phyloP scores from a whole-genome alignment of 163 green algal species.

The Chlorella variabilis region DNA sequence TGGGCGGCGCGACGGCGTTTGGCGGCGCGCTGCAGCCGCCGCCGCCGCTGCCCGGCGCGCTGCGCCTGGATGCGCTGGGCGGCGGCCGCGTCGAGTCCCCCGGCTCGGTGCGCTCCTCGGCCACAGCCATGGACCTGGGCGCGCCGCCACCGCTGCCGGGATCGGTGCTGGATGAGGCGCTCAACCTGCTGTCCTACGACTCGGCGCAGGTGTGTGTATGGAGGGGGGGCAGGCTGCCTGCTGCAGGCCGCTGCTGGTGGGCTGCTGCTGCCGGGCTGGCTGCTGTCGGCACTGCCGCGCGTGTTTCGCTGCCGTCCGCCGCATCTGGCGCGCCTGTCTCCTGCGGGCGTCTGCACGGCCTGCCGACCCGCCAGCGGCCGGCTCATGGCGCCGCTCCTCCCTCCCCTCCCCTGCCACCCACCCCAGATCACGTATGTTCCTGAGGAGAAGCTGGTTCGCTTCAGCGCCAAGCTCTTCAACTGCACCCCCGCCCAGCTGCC shows the following conservation, averaged over 20 bases:
- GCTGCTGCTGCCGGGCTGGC: no score
- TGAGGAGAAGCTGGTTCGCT: slow-evolving; percentile 54
- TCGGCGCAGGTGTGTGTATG: slow-evolving; percentile 8
- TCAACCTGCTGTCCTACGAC: slow-evolving; percentile 50
- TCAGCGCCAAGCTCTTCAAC: slow-evolving; percentile 64
- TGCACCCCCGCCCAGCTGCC: slow-evolving; percentile 65
- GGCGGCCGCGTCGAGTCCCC: background rate
- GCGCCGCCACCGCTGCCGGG: background rate
- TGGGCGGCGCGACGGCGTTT: background rate
- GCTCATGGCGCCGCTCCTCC: background rate
- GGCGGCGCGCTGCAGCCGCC: slow-evolving; percentile 21
- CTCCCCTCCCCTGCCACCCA: background rate
- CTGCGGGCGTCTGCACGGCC: no score
- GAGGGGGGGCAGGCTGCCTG: no score
- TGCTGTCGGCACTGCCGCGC: no score
- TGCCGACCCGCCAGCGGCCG: no score
- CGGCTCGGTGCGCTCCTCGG: background rate
- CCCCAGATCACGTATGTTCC: slow-evolving; percentile 42
- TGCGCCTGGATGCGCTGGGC: background rate
- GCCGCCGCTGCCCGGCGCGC: slow-evolving; percentile 7
- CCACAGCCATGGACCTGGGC: slow-evolving; percentile 1
- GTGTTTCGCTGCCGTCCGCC: background rate
- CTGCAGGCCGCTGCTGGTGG: background rate
- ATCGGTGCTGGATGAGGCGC: slow-evolving; percentile 44
- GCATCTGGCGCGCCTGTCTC: background rate